Base-by-base conservation (phyloP, 2,329 filamentous ascomycete genomes). In the Penicillium sp. region DNA sequence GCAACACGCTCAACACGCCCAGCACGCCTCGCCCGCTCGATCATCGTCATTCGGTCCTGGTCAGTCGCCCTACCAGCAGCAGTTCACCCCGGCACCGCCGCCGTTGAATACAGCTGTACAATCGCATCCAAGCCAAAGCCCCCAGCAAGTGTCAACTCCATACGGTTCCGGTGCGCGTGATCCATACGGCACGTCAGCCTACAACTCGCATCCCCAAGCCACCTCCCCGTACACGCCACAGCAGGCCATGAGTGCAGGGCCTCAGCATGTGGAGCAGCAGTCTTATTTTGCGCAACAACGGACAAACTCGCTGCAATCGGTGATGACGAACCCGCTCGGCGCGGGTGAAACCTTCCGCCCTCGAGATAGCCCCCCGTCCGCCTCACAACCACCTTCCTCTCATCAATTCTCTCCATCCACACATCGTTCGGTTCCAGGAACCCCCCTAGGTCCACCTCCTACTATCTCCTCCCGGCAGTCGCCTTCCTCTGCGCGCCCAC, bases 371-470 rank as follows among this genome's bases (percentile, higher is more conserved):
- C 73, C 78, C 57, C 70, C 74, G 43, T 70, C 69, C 33, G 64
- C 66, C 59, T 61, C 75, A 19, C 70, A 75, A 57, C 63, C 72
- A 53, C 68, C 70, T 49, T 68, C 71, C 25, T 66, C 75, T 35
- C 76, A 77, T 58, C 73, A 73, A 40, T 73, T 74, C 55, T 74
- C 73, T 54, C 73, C 71, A 38, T 65, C 65, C 45, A 62, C 71
- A 57, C 79, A 80, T 57, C 73, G 75, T 19, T 81, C 80, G 6
- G 77, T 83, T 59, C 79, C 81, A 13, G 77, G 76, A 46, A 83
- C 82, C 14, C 82, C 82, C 26, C 72, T 83, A 48, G 81, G 79
- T 1, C 82, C 81, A 28, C 80, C 79, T 52, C 68, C 74, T 35
- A 60, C 69, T 7, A 68, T 74, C 16, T 72, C 70, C 45, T 63